A percentile compares a stretch with the other conserved stretches of the same genome.
Conservation (phyloP, 805 yeast species). For the Geotrichum ghanense region DNA sequence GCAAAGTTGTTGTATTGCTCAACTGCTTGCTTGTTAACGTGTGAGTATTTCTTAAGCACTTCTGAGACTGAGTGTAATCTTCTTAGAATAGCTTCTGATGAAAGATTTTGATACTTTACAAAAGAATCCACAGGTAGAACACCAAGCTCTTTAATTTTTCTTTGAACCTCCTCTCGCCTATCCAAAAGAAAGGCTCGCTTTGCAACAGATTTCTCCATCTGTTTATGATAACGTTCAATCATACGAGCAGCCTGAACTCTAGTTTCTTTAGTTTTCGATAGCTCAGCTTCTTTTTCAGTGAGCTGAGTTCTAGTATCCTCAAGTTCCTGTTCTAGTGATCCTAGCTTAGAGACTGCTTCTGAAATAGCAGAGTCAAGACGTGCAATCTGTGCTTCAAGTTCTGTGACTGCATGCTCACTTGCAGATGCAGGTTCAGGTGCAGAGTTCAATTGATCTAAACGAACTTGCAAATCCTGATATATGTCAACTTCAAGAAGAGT, state of each 20-base stretch:
- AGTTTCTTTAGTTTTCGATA: constrained; percentile 42
- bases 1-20: constrained; percentile 72
- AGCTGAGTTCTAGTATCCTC: constrained; percentile 5
- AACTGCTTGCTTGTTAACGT: constrained; percentile 80
- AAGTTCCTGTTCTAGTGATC: constrained; percentile 14
- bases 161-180: constrained; percentile 62
- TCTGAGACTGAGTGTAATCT: constrained; percentile 44
- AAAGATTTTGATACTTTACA: constrained; percentile 32
- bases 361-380: constrained; percentile 1
- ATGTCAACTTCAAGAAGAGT: constrained; percentile 44
- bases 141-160: constrained; percentile 73
- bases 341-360: constrained; percentile 9
- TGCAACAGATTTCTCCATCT: constrained; percentile 52
- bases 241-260: constrained; percentile 44
- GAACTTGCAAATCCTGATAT: constrained; percentile 45
- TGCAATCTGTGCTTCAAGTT: constrained; percentile 3
- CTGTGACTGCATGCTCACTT: not conserved
- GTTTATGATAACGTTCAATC: constrained; percentile 50
- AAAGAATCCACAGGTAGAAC: constrained; percentile 81
- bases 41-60: constrained; percentile 50
- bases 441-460: constrained; percentile 29
- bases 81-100: constrained; percentile 42
- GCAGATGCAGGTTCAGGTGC: constrained; percentile 8
- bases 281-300: constrained; percentile 26
- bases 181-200: constrained; percentile 46